A percentile compares a stretch with the other conserved stretches of the same genome.
Evolutionary conservation across 106 monocot species (phyloP).

Genomic region (Cymbidium sinense): DNA sequence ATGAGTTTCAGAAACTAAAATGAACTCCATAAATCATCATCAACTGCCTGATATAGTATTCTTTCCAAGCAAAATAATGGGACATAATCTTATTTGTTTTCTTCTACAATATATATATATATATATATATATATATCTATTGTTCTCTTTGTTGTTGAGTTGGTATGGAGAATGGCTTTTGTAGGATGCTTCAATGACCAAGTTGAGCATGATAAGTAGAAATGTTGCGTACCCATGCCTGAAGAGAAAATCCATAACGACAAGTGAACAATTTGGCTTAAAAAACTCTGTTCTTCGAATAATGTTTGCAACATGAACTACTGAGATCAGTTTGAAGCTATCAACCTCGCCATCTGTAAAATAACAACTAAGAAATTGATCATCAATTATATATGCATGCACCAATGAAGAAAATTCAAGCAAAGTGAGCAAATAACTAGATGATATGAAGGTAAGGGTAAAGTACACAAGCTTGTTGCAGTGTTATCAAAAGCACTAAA

Average conservation of each 20-base stretch:
- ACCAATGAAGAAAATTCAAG: neutral
- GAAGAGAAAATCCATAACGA: conserved; percentile 88
- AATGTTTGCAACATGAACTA: conserved; percentile 65
- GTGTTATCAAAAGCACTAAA: neutral
- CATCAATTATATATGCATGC: neutral
- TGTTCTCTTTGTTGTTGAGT: neutral
- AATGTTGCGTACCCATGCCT: conserved; percentile 70
- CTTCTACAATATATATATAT: neutral
- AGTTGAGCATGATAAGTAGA: neutral
- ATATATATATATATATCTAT: too few relatives aligned
- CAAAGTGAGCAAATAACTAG: neutral
- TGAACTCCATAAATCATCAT: neutral
- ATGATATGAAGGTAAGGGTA: neutral
- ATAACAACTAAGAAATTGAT: neutral
- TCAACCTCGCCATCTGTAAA: conserved; percentile 88
- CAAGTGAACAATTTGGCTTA: conserved; percentile 86
- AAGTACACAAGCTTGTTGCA: neutral
- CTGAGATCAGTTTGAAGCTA: conserved; percentile 72
- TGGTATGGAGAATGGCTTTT: neutral
- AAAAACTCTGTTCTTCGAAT: conserved; percentile 66
- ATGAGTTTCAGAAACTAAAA: neutral
- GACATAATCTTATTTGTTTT: neutral
- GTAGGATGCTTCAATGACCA: neutral
- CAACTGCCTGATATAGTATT: neutral
- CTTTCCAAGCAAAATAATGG: neutral